Evolutionary conservation across 257 asterid genomes (phyloP), one percentile per base, ranked within the genome.

Genomic region (Echium plantagineum): DNA sequence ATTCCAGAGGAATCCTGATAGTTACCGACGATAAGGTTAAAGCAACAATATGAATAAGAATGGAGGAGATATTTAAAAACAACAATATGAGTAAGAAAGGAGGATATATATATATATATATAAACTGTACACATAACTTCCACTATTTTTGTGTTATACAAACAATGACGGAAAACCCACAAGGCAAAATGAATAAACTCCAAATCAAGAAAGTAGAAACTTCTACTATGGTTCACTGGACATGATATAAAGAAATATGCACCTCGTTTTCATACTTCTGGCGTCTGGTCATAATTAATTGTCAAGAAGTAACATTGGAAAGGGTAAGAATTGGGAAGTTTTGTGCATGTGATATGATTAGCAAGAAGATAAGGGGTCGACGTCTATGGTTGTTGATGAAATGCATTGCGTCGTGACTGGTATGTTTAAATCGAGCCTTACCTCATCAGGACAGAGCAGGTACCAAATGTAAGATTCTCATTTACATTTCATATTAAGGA

Each of bases 1-100:
- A 87, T 87, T 58, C 96, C 96, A 35, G 89, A 74, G 55, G 91
- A 77, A 71, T 87, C 96, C 96, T 87, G 72, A 28, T 58, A 61
- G 49, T 57, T 49, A 26, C 47, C 22, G 13, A 46, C 49, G 47
- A 18, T 67, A 47, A 42, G 42, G 32, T 4, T 28, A 6, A 28
- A 28, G 5, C 32, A 4, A 53, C 10, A 53, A 19, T 5, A 19
- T 13, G 22, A 53, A 3, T 18, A 19, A 8, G 22, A n/a, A 53
- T 8, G 4, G 2, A 8, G 13, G 26, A 53, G 24, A 53, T 20
- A 5, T 19, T 5, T 1, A 2, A n/a, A n/a, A n/a, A n/a, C n/a
- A n/a, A n/a, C n/a, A n/a, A n/a, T n/a, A n/a, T n/a, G n/a, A n/a
- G n/a, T n/a, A n/a, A n/a, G n/a, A n/a, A n/a, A n/a, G n/a, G n/a